Base-by-base conservation (phyloP, 495 filamentous ascomycete genomes). In the Umbilicaria muhlenbergii region DNA sequence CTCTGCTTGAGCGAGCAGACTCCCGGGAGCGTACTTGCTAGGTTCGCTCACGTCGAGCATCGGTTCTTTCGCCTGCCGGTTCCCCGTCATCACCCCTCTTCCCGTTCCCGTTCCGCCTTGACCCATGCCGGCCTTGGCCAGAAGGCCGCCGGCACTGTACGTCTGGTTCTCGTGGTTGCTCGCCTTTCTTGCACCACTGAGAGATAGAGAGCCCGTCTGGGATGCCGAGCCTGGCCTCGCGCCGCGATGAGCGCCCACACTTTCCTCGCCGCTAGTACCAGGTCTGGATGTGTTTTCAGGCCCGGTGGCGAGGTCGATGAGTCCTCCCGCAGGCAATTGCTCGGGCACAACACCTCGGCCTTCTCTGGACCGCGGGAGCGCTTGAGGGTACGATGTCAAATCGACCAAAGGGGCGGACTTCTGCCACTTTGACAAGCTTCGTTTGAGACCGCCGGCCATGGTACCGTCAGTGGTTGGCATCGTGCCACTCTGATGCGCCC, bases 311-410 rank as follows among this genome's bases (percentile, higher is more conserved):
- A 63, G 65, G 28, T 87, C 81, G 28, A 92, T 68, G 0, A 92
- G 66, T 59, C 51, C 65, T 54, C 32, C 81, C 2, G 53, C 46
- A 2, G 49, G 53, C 5, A 55, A 71, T 1, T 70, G 62, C 1
- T 80, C 74, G 1, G 80, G 72, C 6, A 63, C 63, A 34, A 85
- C 72, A 8, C 79, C 83, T 47, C 73, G 75, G 11, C 86, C 86
- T 41, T 76, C 78, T 0, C 64, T 52, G 52, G 79, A 75, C 51
- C 92, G 86, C 4, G 80, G 83, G 15, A 83, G 69, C 46, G 86
- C 83, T 36, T 71, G 68, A 54, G 81, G 85, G n/a, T 68, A 63
- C 0, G 85, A 80, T 0, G 77, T 83, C 15, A 91, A 68, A 50
- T 87, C 82, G 11, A 94, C 65, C 0, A 93, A 68, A 1, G 87